Base-by-base conservation (phyloP, 192 early-diverging fungal species). In the Backusella tarrabulga region DNA sequence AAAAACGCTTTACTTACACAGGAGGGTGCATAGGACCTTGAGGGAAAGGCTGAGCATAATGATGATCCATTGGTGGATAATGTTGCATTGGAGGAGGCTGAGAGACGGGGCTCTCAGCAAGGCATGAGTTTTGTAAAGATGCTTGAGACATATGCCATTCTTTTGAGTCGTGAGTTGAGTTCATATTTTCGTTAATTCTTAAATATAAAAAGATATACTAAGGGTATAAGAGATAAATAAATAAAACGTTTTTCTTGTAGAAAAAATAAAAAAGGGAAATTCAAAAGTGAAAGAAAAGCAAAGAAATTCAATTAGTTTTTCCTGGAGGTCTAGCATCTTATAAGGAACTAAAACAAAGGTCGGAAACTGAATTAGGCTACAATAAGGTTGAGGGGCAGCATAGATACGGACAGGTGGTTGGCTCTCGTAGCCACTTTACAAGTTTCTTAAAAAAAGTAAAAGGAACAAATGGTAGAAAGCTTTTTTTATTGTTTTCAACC, bases 351-450 rank as follows among this genome's bases (percentile, higher is more conserved):
- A 34, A 60, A n/a, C n/a, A 50, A 17, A 35, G 26, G 71, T 78
- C 71, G 77, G 77, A 44, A 56, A 26, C 41, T 41, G 70, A 60
- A 77, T 67, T 26, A 26, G 40, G 14, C 60, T 34, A 38, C 26
- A 78, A 73, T 72, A 73, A 78, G 71, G 70, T 66, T 68, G 71
- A 78, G 71, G 66, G 41, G 54, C 74, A 76, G 74, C 38, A 56
- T 56, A 56, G 54, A 56, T 56, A 56, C 54, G 54, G 9, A 56
- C 54, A 56, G 54, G 21, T 56, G 54, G 54, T 56, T 11, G 21
- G 21, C 21, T 56, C 54, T 56, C 54, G 26, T 56, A 67, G 9
- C 0, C 54, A 56, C 8, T 56, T 56, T 56, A 56, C 54, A 52
- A 46, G 72, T 73, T 73, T 29, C 29, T 34, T 29, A 35, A 23